A percentile compares a stretch with the other conserved stretches of the same genome.
Evolutionary conservation across 1,284 basidiomycete species (phyloP).

Genomic region (Melampsora larici-populina): DNA sequence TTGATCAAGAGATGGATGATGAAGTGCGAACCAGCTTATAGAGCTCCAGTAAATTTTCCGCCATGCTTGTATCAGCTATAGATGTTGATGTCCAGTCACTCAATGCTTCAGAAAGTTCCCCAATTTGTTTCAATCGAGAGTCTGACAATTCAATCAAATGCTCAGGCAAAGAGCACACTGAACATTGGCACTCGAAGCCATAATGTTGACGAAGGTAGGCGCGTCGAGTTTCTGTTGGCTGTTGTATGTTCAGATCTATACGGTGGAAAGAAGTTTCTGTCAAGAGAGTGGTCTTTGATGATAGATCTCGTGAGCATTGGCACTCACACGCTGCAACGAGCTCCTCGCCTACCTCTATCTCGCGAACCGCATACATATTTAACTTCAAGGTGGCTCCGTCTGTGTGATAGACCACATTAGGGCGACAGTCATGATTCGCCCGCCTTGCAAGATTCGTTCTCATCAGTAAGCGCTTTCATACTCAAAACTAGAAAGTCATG

Average conservation of each 20-base stretch:
- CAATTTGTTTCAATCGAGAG: neutral
- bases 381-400: neutral
- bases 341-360: neutral
- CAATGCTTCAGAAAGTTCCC: neutral
- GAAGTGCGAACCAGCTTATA: neutral
- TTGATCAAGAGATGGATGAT: neutral
- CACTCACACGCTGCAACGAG: neutral
- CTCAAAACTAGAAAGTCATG: neutral
- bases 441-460: neutral
- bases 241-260: neutral
- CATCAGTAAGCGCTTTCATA: neutral
- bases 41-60: neutral
- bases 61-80: neutral
- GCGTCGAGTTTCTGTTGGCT: neutral
- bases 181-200: no score
- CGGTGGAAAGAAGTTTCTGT: neutral
- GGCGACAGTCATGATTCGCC: neutral
- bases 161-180: neutral
- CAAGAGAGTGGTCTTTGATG: no score
- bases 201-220: no score
- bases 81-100: neutral
- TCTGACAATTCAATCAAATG: neutral
- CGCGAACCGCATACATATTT: neutral
- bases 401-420: neutral
- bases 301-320: no score